phyloP scores from a whole-genome alignment of 2,329 filamentous ascomycete species.

The Alternaria sp. region DNA sequence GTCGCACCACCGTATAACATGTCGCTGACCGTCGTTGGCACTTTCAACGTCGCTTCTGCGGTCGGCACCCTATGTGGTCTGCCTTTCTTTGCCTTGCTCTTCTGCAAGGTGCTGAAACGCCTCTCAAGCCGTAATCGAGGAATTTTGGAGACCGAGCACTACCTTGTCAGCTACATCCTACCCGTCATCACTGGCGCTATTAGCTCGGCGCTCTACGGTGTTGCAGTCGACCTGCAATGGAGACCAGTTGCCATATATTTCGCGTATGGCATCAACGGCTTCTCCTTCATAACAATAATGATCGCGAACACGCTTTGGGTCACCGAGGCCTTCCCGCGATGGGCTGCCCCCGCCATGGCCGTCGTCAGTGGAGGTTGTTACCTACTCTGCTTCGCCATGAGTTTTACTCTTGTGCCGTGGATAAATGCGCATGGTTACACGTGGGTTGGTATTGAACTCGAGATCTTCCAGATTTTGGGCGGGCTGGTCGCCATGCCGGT shows the following conservation, averaged over 20 bases:
- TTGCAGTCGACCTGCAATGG: conserved; percentile 31
- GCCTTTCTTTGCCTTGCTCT: conserved; percentile 22
- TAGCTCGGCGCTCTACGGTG: conserved; percentile 38
- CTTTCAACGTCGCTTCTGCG: conserved; percentile 34
- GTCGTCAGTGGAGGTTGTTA: conserved; percentile 39
- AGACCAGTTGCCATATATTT: conserved; percentile 31
- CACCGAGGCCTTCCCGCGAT: conserved; percentile 45
- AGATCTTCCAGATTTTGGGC: conserved; percentile 46
- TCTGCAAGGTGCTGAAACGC: conserved; percentile 24
- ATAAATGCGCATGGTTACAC: conserved; percentile 37
- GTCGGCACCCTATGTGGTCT: conserved; percentile 32
- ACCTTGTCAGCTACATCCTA: conserved; percentile 40
- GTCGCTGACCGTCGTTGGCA: conserved; percentile 20
- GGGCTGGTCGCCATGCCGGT: conserved; percentile 40
- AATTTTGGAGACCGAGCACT: conserved; percentile 45
- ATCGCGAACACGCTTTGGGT: conserved; percentile 44
- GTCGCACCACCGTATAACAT: conserved; percentile 36
- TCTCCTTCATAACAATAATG: conserved; percentile 36
- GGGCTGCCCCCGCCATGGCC: conserved; percentile 43
- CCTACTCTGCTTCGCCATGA: conserved; percentile 35
- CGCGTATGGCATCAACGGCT: conserved; percentile 42
- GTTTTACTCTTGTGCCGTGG: conserved; percentile 38
- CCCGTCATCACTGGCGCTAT: conserved; percentile 36
- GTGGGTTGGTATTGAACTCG: conserved; percentile 47
- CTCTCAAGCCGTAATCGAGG: conserved; percentile 40